Base-by-base conservation (phyloP, 2,329 filamentous ascomycete species). In the Xylaria sp. region DNA sequence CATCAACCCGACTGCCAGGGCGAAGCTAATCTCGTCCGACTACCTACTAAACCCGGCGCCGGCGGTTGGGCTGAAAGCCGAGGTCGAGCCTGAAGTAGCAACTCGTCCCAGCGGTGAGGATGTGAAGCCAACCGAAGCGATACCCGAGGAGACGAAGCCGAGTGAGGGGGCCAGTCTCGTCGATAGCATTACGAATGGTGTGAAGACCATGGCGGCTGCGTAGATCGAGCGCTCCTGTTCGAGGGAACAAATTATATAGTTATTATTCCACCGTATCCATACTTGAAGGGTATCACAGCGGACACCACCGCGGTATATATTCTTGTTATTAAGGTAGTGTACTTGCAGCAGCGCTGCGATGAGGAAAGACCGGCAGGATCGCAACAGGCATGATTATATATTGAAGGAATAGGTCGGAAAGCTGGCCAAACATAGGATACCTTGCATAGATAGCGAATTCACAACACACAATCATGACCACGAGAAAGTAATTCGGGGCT, bases 21-120 rank as follows among this genome's bases (percentile, higher is more conserved):
- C 85, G 13, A 92, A 92, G 77, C 83, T 98, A 69, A 92, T 97
- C 63, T 88, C 94, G 48, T 92, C 93, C 5, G 84, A 88, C 55
- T 87, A 89, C 65, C 86, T 97, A 18, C 83, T 97, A 65, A 92
- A 87, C 60, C 91, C 93, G 23, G 83, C 89, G 78, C 75, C 91
- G 81, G 69, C 84, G 77, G 80, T 81, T 75, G 71, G 82, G 78
- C 74, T 83, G 79, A 74, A 80, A 58, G 75, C 78, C 12, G 77
- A 80, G 3, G 78, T 65, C 42, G 71, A 74, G 10, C 73, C 76
- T 13, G 70, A 71, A 8, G 71, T 78, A 50, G 63, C 40, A 13
- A 64, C 69, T 18, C 59, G 65, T 29, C 48, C 47, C 23, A 47
- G 48, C 5, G 69, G 58, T n/a, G n/a, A n/a, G n/a, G n/a, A n/a